A percentile compares a stretch with the other conserved stretches of the same genome.
phyloP scores from a whole-genome alignment of 495 filamentous ascomycete species.

The Penicillium egyptiacum region DNA sequence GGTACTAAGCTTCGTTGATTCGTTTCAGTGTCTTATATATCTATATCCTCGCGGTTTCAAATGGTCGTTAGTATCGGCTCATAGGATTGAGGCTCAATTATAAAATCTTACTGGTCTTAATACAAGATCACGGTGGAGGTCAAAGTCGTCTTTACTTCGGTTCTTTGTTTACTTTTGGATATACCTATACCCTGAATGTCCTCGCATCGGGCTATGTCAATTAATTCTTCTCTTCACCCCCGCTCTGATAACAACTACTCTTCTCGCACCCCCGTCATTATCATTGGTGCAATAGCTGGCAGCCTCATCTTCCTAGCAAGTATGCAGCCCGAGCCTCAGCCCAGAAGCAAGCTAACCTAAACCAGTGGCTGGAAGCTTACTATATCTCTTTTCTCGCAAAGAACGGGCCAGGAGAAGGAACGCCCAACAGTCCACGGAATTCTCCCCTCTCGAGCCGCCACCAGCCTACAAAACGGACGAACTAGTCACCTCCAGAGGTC shows the following conservation, averaged over 20 bases:
- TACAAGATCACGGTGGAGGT: neutral
- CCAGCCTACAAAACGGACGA: slow-evolving; percentile 21
- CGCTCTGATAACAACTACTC: slow-evolving; percentile 14
- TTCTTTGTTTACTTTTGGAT: neutral
- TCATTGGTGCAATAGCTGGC: slow-evolving; percentile 17
- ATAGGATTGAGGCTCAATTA: slow-evolving; percentile 1
- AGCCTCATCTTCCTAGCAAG: slow-evolving; percentile 22
- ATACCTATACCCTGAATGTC: neutral
- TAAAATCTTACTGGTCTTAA: neutral
- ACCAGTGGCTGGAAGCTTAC: slow-evolving; percentile 25
- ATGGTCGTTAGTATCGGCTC: slow-evolving; percentile 1
- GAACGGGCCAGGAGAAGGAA: slow-evolving; percentile 31
- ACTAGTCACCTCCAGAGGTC: slow-evolving; percentile 13
- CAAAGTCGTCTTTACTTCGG: neutral
- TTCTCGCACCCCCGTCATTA: slow-evolving; percentile 5
- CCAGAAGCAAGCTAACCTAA: slow-evolving; percentile 7
- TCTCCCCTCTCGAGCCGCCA: slow-evolving; percentile 15
- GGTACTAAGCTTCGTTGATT: slow-evolving; percentile 19
- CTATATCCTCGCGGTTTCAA: slow-evolving; percentile 11
- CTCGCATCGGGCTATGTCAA: slow-evolving; percentile 3
- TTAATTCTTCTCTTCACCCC: slow-evolving; percentile 5
- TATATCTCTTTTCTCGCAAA: slow-evolving; percentile 29
- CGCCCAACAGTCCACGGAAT: slow-evolving; percentile 12
- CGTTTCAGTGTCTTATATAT: slow-evolving; percentile 21
- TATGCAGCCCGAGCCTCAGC: slow-evolving; percentile 14